These are phyloP conservation scores for Rhodocollybia butyracea DNA, from an alignment of 768 basidiomycete species.

Conservation along the genomic window DNA sequence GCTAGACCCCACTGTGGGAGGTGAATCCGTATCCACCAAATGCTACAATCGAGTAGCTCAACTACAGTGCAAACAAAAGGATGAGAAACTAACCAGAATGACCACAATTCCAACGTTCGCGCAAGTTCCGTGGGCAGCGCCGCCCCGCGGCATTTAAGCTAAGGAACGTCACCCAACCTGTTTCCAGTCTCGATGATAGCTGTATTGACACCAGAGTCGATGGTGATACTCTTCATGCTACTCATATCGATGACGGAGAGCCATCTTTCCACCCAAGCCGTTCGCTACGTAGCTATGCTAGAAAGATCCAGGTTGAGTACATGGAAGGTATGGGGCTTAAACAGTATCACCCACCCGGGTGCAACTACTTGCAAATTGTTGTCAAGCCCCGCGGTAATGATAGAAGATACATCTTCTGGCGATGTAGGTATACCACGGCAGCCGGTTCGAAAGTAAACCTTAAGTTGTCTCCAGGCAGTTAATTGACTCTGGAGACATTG, in stretches of 20 bases:
- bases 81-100: constrained; percentile 31
- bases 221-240: constrained; percentile 34
- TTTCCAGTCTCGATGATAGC: constrained; percentile 42
- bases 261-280: constrained; percentile 43
- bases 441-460: constrained; percentile 37
- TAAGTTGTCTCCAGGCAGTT: constrained; percentile 31
- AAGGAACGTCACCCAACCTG: constrained; percentile 40
- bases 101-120: constrained; percentile 47
- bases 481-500: neutral
- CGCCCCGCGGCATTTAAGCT: constrained; percentile 35
- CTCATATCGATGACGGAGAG: constrained; percentile 40
- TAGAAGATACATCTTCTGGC: constrained; percentile 30
- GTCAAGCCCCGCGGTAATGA: constrained; percentile 30
- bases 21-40: constrained; percentile 51
- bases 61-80: neutral
- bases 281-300: constrained; percentile 51
- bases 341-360: constrained; percentile 41
- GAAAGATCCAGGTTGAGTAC: neutral
- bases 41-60: constrained; percentile 15
- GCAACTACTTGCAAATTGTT: constrained; percentile 36
- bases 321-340: neutral
- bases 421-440: constrained; percentile 32
- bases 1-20: constrained; percentile 47
- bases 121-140: constrained; percentile 52
- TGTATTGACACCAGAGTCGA: constrained; percentile 29